A percentile compares a stretch with the other conserved stretches of the same genome.
phyloP scores from a whole-genome alignment of 352 stramenopile genomes.

The Globisporangium spinosum region DNA sequence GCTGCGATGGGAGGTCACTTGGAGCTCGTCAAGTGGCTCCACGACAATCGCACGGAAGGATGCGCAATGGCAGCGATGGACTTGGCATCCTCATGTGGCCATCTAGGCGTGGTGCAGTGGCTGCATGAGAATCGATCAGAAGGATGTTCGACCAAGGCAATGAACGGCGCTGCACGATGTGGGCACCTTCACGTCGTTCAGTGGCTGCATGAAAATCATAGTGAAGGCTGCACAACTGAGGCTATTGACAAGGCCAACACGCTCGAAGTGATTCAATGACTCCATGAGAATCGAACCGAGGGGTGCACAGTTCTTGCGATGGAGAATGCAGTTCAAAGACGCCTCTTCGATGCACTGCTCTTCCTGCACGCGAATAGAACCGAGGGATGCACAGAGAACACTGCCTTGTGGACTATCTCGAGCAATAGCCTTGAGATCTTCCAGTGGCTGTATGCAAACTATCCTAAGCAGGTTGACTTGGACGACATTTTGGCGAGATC shows the following conservation, averaged over 20 bases:
- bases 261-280: background rate
- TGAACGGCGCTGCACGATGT: background rate
- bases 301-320: background rate
- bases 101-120: background rate
- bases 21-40: background rate
- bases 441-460: constrained; percentile 2
- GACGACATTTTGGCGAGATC: background rate
- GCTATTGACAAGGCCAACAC: background rate
- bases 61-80: background rate
- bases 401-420: background rate
- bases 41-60: background rate
- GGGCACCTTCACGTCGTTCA: background rate
- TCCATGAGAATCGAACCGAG: background rate
- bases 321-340: background rate
- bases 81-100: background rate
- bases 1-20: background rate
- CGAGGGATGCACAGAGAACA: background rate
- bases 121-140: background rate
- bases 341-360: background rate
- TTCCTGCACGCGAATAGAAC: constrained; percentile 2
- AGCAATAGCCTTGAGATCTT: constrained; percentile 1
- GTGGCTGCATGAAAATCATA: constrained; percentile 7
- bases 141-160: background rate
- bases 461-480: background rate
- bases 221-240: background rate